A percentile compares a stretch with the other conserved stretches of the same genome.
These are phyloP conservation scores for Arbutus unedo DNA, from an alignment of 148 eudicot species.

Conservation along the genomic window DNA sequence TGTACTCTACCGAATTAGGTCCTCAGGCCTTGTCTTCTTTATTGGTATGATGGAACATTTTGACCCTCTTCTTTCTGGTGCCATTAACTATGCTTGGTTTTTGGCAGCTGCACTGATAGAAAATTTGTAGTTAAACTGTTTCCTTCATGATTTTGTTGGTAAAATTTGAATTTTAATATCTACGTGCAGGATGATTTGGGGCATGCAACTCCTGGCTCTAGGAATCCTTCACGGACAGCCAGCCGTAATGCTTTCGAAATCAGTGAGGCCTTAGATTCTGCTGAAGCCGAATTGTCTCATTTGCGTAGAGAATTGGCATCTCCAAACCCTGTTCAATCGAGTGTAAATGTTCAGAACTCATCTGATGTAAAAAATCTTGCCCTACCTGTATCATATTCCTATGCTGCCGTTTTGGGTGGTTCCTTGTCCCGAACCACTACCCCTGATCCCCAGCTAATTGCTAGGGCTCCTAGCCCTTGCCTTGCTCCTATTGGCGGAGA, in stretches of 20 bases:
- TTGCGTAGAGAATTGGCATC: slow-evolving; percentile 40
- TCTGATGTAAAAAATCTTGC: slow-evolving; percentile 32
- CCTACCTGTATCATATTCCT: slow-evolving; percentile 44
- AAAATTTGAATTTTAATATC: not conserved
- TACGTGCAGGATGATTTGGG: slow-evolving; percentile 55
- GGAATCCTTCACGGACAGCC: slow-evolving; percentile 57
- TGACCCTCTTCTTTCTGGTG: not conserved
- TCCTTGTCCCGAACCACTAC: slow-evolving; percentile 67
- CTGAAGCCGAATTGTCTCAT: slow-evolving; percentile 50
- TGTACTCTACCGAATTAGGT: not conserved
- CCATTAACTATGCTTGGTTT: not conserved
- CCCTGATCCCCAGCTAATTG: slow-evolving; percentile 67
- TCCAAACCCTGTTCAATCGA: slow-evolving; percentile 31
- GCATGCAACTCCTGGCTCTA: slow-evolving; percentile 35
- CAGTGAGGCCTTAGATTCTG: slow-evolving; percentile 24
- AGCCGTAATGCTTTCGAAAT: slow-evolving; percentile 62
- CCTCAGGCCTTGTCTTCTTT: not conserved
- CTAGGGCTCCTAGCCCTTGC: slow-evolving; percentile 69
- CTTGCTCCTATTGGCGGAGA: slow-evolving; percentile 59
- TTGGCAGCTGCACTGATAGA: not conserved
- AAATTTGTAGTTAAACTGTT: not conserved
- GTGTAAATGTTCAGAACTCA: slow-evolving; percentile 32
- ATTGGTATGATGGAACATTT: not conserved
- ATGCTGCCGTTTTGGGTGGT: slow-evolving; percentile 63
- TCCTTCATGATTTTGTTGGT: not conserved